Base-by-base conservation (phyloP, 2,329 filamentous ascomycete genomes). In the Blastomyces gilchristii region DNA sequence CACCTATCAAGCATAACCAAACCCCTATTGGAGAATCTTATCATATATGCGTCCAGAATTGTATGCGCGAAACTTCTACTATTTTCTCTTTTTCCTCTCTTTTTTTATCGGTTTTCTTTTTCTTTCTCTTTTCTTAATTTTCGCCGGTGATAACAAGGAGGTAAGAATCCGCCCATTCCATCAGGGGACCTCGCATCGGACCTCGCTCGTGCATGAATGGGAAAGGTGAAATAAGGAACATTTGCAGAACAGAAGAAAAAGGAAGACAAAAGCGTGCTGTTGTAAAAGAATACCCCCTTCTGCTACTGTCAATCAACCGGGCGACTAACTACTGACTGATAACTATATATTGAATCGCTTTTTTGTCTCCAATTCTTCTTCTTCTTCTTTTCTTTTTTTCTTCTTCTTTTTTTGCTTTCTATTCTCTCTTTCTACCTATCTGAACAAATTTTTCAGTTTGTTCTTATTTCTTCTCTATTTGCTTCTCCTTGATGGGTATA, bases 161-260 rank as follows among this genome's bases (percentile, higher is more conserved):
- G 62, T 57, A 50, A 64, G 64, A 63, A 61, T 58, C 22, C 9
- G 22, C 9, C n/a, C 47, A n/a, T 22, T 8, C n/a, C 25, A 25
- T 12, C n/a, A 28, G 22, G 47, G 22, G 22, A 50, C 2, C 56
- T 60, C 41, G 14, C 14, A 43, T 43, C 9, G 34, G 5, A 37
- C 8, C 34, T 39, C 56, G 50, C 61, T 63, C 60, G 63, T 62
- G 63, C 58, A 63, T 63, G 61, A 58, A 65, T 11, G 25, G 28
- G 47, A 22, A 25, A 50, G 28, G 28, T 31, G 2, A 31, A 31
- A 31, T 31, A 4, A 31, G 28, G 28, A 4, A 31, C 28, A 31
- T 31, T 31, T 31, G 28, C 28, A 31, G 28, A 31, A 31, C 28
- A 31, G 31, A 34, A 7, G 5, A 34, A 34, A 34, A 34, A 6